These are phyloP conservation scores for Penicillium daleae DNA, from an alignment of 495 filamentous ascomycete species.

Conservation along the genomic window DNA sequence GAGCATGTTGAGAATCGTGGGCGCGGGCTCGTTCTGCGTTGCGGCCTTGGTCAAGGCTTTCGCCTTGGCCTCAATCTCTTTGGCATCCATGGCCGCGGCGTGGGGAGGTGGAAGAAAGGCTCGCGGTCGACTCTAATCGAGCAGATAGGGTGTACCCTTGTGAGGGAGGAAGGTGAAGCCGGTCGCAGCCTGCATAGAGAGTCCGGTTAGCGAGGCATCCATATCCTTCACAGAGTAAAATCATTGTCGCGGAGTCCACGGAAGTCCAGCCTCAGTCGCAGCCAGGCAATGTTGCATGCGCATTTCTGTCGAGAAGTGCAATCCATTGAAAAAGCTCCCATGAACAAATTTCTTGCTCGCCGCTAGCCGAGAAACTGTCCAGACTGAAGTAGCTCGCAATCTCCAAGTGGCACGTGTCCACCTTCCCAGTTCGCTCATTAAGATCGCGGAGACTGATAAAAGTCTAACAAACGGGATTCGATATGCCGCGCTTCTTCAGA, in stretches of 20 bases:
- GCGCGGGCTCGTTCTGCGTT: slow-evolving; percentile 64
- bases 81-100: slow-evolving; percentile 69
- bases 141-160: neutral
- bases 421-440: neutral
- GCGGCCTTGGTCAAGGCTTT: slow-evolving; percentile 77
- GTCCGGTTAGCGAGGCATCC: neutral
- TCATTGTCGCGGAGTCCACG: neutral
- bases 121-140: neutral
- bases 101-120: neutral
- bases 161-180: neutral
- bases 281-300: neutral
- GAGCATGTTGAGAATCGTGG: slow-evolving; percentile 68
- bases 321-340: neutral
- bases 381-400: slow-evolving; percentile 1
- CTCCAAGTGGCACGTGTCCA: slow-evolving; percentile 16
- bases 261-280: neutral
- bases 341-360: slow-evolving; percentile 13
- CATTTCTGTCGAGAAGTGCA: neutral
- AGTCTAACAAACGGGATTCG: neutral
- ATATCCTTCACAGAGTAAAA: neutral
- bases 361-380: neutral
- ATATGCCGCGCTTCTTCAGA: slow-evolving; percentile 6
- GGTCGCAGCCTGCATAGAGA: slow-evolving; percentile 8
- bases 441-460: neutral
- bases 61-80: slow-evolving; percentile 73